phyloP scores from a whole-genome alignment of 257 asterid genomes.

The Forsythia suspensa region DNA sequence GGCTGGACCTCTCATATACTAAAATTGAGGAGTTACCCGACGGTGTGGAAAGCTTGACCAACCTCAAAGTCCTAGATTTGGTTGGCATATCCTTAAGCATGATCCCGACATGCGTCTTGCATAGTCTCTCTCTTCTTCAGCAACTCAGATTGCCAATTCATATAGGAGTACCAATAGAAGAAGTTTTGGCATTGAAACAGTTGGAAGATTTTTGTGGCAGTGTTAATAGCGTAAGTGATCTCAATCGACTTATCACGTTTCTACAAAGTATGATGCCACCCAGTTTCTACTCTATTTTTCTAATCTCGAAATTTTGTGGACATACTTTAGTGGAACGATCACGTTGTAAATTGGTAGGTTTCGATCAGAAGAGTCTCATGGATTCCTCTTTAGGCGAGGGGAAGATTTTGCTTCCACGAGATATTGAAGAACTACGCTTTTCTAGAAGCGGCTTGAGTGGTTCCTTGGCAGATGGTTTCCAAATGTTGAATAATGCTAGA shows the following conservation, averaged over 20 bases:
- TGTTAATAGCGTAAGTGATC: slow-evolving; percentile 9
- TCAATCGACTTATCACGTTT: slow-evolving; percentile 23
- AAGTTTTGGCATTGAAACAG: slow-evolving; percentile 19
- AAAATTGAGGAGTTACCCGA: neutral
- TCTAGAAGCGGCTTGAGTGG: neutral
- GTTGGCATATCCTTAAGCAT: neutral
- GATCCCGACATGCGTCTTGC: slow-evolving; percentile 24
- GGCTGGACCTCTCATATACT: neutral
- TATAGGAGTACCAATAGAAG: slow-evolving; percentile 14
- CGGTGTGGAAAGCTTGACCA: slow-evolving; percentile 18
- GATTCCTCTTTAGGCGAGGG: neutral
- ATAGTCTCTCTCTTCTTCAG: slow-evolving; percentile 21
- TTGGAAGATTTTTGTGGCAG: slow-evolving; percentile 19
- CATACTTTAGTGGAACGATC: no score
- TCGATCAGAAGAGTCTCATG: neutral
- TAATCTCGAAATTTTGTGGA: neutral
- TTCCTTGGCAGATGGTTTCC: slow-evolving; percentile 23
- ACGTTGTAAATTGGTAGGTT: no score
- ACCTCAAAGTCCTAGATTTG: slow-evolving; percentile 30
- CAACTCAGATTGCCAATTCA: slow-evolving; percentile 19
- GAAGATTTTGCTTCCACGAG: slow-evolving; percentile 16
- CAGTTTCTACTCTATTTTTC: rapidly evolving
- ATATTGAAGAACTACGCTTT: neutral
- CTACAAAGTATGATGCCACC: neutral
- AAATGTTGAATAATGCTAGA: slow-evolving; percentile 11